Evolutionary conservation across 163 green algal species (phyloP), one percentile per base, ranked within the genome.

Genomic region (Volvox carteri): DNA sequence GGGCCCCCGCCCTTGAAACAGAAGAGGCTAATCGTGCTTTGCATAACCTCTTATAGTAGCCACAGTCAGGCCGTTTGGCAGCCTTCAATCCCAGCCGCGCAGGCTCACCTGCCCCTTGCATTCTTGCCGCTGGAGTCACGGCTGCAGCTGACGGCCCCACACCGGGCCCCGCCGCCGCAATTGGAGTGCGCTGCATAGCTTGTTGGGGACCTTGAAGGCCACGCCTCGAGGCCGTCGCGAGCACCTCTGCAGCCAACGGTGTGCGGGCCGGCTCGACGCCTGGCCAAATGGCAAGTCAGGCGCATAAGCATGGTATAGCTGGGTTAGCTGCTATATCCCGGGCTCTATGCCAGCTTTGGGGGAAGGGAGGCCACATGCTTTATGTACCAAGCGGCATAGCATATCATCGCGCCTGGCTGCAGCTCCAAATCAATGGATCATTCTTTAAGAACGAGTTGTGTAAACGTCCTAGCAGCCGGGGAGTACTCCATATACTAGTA

Each of bases 261-360:
- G 80, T 87, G 7, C 42, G 62, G 30, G 60, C 6, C 9, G 80
- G 80, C 44, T 87, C 80, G 30, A 87, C 80, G 28, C 80, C 80
- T 87, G 62, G 35, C n/a, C 21, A 41, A 48, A 16, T 52, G 18
- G 68, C 2, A 46, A 35, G 30, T 50, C 28, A 11, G 8, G 19
- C 25, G 54, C 19, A 65, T 30, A 58, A 12, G 16, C 12, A 58
- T 25, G 12, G 16, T 58, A 58, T 58, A 58, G 12, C 16, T 58
- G 16, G 12, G 16, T 58, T 25, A 58, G 12, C 12, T 58, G 16
- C 16, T 58, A 12, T 25, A 12, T 12, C 50, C 12, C 16, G 12
- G 50, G 12, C 12, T 58, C 12, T 58, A 58, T 58, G 12, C 50
- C 12, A 12, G 50, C 50, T 25, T 58, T 65, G 28, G 19, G 5